Evolutionary conservation across 495 filamentous ascomycete genomes (phyloP), one percentile per base, ranked within the genome.

Genomic region (Aspergillus mulundensis): DNA sequence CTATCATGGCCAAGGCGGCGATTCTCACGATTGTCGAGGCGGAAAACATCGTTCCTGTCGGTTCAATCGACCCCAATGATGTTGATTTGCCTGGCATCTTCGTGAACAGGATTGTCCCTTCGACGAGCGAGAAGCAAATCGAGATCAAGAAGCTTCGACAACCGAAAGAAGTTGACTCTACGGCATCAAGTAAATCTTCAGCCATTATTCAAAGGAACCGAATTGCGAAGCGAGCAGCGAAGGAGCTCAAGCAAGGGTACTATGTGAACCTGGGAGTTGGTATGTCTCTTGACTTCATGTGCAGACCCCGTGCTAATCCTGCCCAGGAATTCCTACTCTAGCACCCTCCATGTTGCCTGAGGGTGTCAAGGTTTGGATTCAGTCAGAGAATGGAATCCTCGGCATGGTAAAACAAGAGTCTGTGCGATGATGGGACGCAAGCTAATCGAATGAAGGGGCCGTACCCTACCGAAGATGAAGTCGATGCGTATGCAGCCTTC

Each of bases 191-290:
- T 8, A 79, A 76, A 2, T 84, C 84, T 20, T 81, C 84, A 39
- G 82, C 80, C 11, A 84, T 85, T 18, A 77, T 77, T 20, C 87
- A 89, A 74, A 78, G 91, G 50, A 88, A 93, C 67, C 76, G 87
- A 4, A 96, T 96, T 65, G 89, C 90, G 7, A 81, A 80, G 53
- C 74, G 91, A 36, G 90, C 91, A 0, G 91, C 91, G 10, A 95
- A 91, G 76, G 91, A 96, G 70, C 90, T 96, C 65, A 88, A 95
- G 76, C 88, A 94, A 58, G 91, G 91, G 57, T 94, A 89, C 80
- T 96, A 95, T 68, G 91, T 90, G 24, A 96, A 96, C 64, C 74
- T 96, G 15, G 91, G 91, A 24, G 92, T 96, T 66, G 91, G 91
- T 68, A 87, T 88, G 87, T 89, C 46, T 48, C 2, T 44, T 16